These are phyloP conservation scores for Fusarium aywerte DNA, from an alignment of 2,329 filamentous ascomycete species.

Conservation along the genomic window DNA sequence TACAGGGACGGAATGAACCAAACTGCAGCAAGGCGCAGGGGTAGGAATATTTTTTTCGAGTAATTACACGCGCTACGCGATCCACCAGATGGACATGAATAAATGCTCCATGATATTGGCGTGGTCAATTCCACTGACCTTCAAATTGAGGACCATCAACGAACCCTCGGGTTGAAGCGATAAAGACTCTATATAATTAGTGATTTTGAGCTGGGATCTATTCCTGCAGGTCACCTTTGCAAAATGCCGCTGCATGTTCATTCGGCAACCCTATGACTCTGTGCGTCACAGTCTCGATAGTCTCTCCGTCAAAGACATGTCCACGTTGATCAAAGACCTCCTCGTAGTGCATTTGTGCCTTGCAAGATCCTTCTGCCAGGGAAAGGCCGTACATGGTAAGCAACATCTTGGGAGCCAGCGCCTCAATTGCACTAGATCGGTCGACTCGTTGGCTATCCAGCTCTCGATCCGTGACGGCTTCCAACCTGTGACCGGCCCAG, in stretches of 20 bases:
- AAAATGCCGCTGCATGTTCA: too few relatives aligned
- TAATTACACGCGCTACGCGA: too few relatives aligned
- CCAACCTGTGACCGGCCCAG: constrained; percentile 20
- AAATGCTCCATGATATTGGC: not conserved
- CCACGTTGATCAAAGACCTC: too few relatives aligned
- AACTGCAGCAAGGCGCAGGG: too few relatives aligned
- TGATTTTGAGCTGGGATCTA: too few relatives aligned
- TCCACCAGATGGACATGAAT: not conserved
- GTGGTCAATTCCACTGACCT: not conserved
- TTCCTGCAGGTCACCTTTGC: too few relatives aligned
- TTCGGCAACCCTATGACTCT: too few relatives aligned
- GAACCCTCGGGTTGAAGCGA: not conserved
- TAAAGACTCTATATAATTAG: too few relatives aligned
- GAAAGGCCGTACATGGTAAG: not conserved
- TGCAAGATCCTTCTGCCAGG: not conserved
- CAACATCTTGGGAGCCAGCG: constrained; percentile 1
- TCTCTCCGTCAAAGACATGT: too few relatives aligned
- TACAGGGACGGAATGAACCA: too few relatives aligned
- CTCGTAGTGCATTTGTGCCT: not conserved
- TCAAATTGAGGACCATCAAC: not conserved
- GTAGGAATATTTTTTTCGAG: too few relatives aligned
- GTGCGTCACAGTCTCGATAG: too few relatives aligned
- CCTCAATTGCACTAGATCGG: not conserved
- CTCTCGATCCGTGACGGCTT: not conserved
- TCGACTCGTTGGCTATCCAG: constrained; percentile 1